A percentile compares a stretch with the other conserved stretches of the same genome.
These are phyloP conservation scores for Pyrenophora tritici-repentis DNA, from an alignment of 2,329 filamentous ascomycete genomes.

Conservation along the genomic window DNA sequence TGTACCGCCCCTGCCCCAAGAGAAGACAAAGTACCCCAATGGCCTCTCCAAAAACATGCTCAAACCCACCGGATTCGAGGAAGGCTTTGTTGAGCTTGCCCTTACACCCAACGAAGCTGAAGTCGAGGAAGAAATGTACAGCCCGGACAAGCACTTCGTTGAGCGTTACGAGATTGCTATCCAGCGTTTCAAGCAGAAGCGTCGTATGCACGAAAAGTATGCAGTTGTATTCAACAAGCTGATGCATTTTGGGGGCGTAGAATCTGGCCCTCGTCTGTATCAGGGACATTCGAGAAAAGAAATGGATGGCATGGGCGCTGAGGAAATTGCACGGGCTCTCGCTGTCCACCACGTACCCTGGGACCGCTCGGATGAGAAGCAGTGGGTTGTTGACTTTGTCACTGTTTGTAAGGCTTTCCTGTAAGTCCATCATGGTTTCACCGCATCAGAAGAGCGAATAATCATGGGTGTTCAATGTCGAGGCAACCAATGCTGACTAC, in stretches of 20 bases:
- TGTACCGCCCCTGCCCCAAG: slow-evolving; percentile 32
- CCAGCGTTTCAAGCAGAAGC: slow-evolving; percentile 76
- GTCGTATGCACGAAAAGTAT: slow-evolving; percentile 70
- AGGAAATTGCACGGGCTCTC: slow-evolving; percentile 67
- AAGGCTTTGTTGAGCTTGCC: slow-evolving; percentile 79
- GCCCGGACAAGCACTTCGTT: slow-evolving; percentile 52
- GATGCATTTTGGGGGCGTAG: slow-evolving; percentile 80
- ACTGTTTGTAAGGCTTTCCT: slow-evolving; percentile 78
- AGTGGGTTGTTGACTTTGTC: slow-evolving; percentile 81
- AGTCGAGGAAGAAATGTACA: slow-evolving; percentile 72
- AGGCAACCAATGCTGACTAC: slow-evolving; percentile 13
- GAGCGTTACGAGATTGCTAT: slow-evolving; percentile 86
- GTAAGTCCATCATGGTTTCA: slow-evolving; percentile 53
- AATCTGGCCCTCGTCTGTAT: slow-evolving; percentile 66
- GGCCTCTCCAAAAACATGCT: slow-evolving; percentile 50
- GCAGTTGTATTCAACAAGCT: slow-evolving; percentile 76
- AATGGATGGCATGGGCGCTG: slow-evolving; percentile 64
- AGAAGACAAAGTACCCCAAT: slow-evolving; percentile 36
- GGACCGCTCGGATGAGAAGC: slow-evolving; percentile 54
- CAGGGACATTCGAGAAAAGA: slow-evolving; percentile 65
- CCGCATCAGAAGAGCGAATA: too few species aligned
- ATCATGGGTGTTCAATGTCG: not conserved
- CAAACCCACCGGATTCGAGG: slow-evolving; percentile 58
- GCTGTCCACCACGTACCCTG: slow-evolving; percentile 65
- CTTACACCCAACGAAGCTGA: slow-evolving; percentile 71